A percentile compares a stretch with the other conserved stretches of the same genome.
These are phyloP conservation scores for Parascedosporium putredinis DNA, from an alignment of 2,329 filamentous ascomycete species.

Conservation along the genomic window DNA sequence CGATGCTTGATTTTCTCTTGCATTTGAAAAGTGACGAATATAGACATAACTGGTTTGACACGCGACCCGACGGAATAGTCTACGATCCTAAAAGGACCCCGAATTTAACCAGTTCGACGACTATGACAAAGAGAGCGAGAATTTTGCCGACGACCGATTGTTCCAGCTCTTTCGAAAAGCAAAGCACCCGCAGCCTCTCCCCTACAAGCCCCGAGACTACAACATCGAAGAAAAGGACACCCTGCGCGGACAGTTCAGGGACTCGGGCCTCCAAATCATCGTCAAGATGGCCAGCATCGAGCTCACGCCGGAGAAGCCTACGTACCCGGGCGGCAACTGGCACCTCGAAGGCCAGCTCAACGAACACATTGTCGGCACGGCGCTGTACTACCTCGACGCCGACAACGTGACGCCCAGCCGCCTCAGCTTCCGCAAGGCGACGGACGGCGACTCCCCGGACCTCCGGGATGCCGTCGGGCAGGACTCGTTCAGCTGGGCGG, in stretches of 20 bases:
- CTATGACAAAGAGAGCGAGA: conserved; percentile 10
- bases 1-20: background rate
- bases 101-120: background rate
- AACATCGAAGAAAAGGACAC: conserved; percentile 6
- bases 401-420: conserved; percentile 27
- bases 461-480: background rate
- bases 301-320: conserved; percentile 41
- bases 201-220: conserved; percentile 12
- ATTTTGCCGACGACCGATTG: conserved; percentile 14
- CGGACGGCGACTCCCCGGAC: conserved; percentile 1
- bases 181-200: conserved; percentile 13
- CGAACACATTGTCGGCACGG: conserved; percentile 19
- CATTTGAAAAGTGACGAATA: conserved; percentile 12
- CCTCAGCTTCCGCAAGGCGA: conserved; percentile 13
- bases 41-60: conserved; percentile 12
- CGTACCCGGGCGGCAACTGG: conserved; percentile 34
- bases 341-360: conserved; percentile 33
- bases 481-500: conserved; percentile 10
- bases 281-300: conserved; percentile 52
- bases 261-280: conserved; percentile 47
- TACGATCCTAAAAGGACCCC: conserved; percentile 14
- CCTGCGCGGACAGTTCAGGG: conserved; percentile 17
- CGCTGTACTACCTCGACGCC: conserved; percentile 15
- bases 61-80: conserved; percentile 17
- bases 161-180: conserved; percentile 10